These are phyloP conservation scores for Eucalyptus polybractea DNA, from an alignment of 345 rosid species.

Conservation along the genomic window DNA sequence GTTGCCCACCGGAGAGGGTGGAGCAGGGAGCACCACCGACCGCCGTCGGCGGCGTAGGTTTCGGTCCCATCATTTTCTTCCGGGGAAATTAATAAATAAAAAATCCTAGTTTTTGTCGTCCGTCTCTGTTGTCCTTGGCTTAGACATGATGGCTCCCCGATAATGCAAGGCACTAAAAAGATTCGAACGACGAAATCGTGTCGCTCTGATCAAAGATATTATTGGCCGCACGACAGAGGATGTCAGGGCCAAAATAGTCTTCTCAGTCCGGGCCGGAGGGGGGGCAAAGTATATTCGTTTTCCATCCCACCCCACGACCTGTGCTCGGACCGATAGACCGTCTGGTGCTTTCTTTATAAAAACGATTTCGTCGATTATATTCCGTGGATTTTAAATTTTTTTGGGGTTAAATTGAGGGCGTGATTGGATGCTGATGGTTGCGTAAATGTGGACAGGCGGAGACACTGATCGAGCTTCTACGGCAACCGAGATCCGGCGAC, in stretches of 20 bases:
- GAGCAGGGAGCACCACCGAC: neutral
- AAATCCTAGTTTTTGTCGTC: neutral
- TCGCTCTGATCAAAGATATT: neutral
- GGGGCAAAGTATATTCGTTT: neutral
- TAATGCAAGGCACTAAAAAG: neutral
- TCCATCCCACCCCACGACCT: neutral
- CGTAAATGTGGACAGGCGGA: slow-evolving; percentile 50
- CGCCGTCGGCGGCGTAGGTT: neutral
- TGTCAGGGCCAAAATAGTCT: neutral
- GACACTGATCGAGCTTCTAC: slow-evolving; percentile 58
- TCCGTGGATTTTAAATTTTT: neutral
- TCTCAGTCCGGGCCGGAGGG: neutral
- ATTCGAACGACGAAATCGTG: neutral
- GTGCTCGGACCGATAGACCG: neutral
- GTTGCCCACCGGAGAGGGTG: neutral
- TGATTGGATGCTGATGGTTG: neutral
- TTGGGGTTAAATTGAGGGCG: neutral
- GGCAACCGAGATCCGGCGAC: slow-evolving; percentile 85
- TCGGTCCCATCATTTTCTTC: neutral
- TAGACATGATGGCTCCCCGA: neutral
- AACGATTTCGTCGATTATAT: neutral
- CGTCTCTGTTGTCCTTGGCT: neutral
- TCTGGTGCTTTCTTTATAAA: too few relatives aligned
- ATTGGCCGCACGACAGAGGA: neutral
- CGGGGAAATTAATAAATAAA: neutral